Evolutionary conservation across 768 basidiomycete species (phyloP), one percentile per base, ranked within the genome.

Genomic region (Pholiota microspora): DNA sequence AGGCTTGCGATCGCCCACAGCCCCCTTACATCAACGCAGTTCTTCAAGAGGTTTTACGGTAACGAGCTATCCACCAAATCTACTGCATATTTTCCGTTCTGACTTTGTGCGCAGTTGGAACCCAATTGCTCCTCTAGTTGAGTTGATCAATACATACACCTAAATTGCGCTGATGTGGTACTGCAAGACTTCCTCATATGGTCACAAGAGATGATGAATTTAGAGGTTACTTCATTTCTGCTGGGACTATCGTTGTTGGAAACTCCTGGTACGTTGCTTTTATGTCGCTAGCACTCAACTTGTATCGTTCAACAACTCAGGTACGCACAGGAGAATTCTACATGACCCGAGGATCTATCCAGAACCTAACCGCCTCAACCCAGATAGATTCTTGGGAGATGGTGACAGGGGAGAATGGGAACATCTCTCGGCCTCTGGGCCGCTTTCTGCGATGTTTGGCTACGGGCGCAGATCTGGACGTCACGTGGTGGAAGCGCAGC

Each of bases 361-460:
- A 0, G 69, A 81, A 13, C 82, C 82, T 0, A 62, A 69, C 3
- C 62, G 57, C 9, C 84, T 85, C 62, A 72, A 77, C 31, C 82
- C 82, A 0, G 77, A 78, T 21, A 70, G 81, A 16, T 83, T 77
- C 60, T 49, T 78, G 25, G 61, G 64, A 25, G 49, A 68, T 24
- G 59, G 47, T 13, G 59, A 66, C 45, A 56, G 64, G 29, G 59
- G 58, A 12, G 58, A 58, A 4, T 60, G 42, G 4, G 66, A 69
- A n/a, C 67, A 69, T 31, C 55, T 71, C 24, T 71, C 71, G 2
- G 65, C 71, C 10, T 51, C 58, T 4, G 69, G 74, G 51, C 70
- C 71, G 0, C 64, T 76, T 18, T 73, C 72, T 2, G 62, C 65
- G 2, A 65, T 74, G 8, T 77, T 77, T 57, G 76, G 76, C 1